Conservation (phyloP, 345 rosid species). For the Lepidium aucheri region DNA sequence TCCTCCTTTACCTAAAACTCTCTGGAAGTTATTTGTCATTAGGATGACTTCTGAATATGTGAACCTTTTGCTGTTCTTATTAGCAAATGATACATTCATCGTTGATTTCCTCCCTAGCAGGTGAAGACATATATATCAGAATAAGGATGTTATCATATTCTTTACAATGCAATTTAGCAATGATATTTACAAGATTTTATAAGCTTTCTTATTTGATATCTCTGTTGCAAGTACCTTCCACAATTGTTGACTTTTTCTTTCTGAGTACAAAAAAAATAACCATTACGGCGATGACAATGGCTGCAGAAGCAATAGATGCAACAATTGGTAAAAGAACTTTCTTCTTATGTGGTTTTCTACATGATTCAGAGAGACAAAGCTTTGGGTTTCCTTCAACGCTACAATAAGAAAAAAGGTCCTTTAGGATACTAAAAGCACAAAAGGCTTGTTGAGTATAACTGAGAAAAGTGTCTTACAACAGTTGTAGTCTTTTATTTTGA, state of each 20-base stretch:
- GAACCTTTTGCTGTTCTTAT: slow-evolving; percentile 21
- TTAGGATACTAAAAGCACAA: background rate
- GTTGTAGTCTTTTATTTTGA: background rate
- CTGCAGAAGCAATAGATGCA: slow-evolving; percentile 11
- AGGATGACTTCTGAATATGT: slow-evolving; percentile 20
- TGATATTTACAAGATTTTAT: background rate
- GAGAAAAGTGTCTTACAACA: background rate
- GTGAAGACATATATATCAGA: slow-evolving; percentile 1
- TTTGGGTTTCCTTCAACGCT: slow-evolving; percentile 13
- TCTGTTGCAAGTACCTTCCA: slow-evolving; percentile 7
- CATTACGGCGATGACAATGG: background rate
- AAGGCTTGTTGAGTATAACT: background rate
- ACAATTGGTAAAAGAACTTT: background rate
- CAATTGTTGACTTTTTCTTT: slow-evolving; percentile 1
- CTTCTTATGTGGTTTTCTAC: too few species aligned
- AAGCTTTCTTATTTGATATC: background rate
- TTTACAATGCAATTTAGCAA: too few species aligned
- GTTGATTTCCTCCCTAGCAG: background rate
- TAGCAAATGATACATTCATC: background rate
- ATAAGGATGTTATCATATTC: background rate
- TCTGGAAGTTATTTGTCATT: slow-evolving; percentile 32
- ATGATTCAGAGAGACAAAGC: background rate
- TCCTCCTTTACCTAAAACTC: slow-evolving; percentile 40
- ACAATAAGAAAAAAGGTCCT: background rate
- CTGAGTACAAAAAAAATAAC: slow-evolving; percentile 2